These are phyloP conservation scores for Exophiala dermatitidis DNA, from an alignment of 2,329 filamentous ascomycete genomes.

Conservation along the genomic window DNA sequence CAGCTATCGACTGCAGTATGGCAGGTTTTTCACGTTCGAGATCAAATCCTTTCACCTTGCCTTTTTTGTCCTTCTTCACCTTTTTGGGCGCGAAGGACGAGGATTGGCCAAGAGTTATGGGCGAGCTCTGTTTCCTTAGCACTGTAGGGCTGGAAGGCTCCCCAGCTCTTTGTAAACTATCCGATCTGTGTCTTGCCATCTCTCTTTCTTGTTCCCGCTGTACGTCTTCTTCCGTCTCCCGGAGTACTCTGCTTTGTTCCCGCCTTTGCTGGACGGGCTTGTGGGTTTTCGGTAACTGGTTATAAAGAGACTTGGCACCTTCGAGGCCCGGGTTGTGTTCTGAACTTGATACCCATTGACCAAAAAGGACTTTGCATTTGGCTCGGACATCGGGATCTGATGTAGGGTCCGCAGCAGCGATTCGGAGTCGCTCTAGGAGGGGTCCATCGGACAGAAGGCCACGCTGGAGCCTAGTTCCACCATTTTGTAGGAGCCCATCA, in stretches of 20 bases:
- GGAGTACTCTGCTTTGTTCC: slow-evolving; percentile 73
- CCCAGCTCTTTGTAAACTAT: slow-evolving; percentile 12
- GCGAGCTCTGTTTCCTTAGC: slow-evolving; percentile 20
- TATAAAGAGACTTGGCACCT: slow-evolving; percentile 70
- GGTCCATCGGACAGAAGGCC: slow-evolving; percentile 77
- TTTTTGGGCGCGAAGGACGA: slow-evolving; percentile 24
- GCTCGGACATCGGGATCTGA: slow-evolving; percentile 79
- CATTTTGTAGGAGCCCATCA: slow-evolving; percentile 91
- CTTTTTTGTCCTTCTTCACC: slow-evolving; percentile 38
- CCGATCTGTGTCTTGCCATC: slow-evolving; percentile 14
- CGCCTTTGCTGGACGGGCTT: slow-evolving; percentile 58
- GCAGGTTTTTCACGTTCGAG: slow-evolving; percentile 79
- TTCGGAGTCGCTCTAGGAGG: slow-evolving; percentile 79
- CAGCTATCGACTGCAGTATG: slow-evolving; percentile 82
- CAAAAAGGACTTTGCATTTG: slow-evolving; percentile 81
- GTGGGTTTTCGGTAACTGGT: slow-evolving; percentile 59
- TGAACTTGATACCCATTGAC: slow-evolving; percentile 75
- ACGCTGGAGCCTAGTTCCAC: slow-evolving; percentile 76
- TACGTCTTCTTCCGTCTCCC: slow-evolving; percentile 66
- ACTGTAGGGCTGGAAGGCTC: slow-evolving; percentile 19
- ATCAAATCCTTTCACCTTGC: slow-evolving; percentile 59
- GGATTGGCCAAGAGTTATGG: slow-evolving; percentile 21
- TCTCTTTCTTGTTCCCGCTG: slow-evolving; percentile 45
- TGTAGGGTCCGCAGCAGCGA: slow-evolving; percentile 76
- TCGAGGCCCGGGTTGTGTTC: slow-evolving; percentile 73